These are phyloP conservation scores for Apium graveolens DNA, from an alignment of 129 eudicot species.

Conservation along the genomic window DNA sequence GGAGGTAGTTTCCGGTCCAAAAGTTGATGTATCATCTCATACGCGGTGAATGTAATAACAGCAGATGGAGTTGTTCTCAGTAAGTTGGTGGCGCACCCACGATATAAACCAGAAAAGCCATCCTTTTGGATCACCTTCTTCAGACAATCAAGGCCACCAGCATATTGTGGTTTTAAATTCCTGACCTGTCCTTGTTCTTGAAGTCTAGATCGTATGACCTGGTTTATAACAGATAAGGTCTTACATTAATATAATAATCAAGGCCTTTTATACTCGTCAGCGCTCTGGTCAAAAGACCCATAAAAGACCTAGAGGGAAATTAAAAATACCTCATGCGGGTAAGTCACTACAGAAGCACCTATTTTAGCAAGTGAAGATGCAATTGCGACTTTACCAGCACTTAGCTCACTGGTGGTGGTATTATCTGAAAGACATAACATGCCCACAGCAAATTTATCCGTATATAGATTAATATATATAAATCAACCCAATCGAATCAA, in stretches of 20 bases:
- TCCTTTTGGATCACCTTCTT: constrained; percentile 63
- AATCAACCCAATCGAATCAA: not conserved
- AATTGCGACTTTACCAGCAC: constrained; percentile 66
- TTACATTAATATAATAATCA: not conserved
- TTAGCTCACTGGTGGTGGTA: constrained; percentile 46
- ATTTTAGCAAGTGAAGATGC: constrained; percentile 84
- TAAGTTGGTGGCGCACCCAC: constrained; percentile 89
- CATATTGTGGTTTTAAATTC: constrained; percentile 41
- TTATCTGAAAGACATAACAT: constrained; percentile 44
- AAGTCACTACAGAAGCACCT: constrained; percentile 69
- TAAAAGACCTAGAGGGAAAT: not conserved
- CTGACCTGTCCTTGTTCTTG: constrained; percentile 90
- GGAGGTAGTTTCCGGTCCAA: constrained; percentile 43
- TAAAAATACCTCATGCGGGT: constrained; percentile 72
- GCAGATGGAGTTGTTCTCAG: constrained; percentile 90
- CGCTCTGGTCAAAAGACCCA: not conserved
- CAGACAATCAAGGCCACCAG: constrained; percentile 78
- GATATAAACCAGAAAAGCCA: constrained; percentile 71
- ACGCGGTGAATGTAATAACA: constrained; percentile 83
- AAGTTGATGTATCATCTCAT: constrained; percentile 82
- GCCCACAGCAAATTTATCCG: constrained; percentile 13
- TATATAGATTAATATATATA: not conserved
- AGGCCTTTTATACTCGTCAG: constrained; percentile 8
- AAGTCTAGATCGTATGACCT: constrained; percentile 88
- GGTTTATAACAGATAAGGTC: constrained; percentile 2